These are phyloP conservation scores for Trichoderma sp. DNA, from an alignment of 2,329 filamentous ascomycete species.

Conservation along the genomic window DNA sequence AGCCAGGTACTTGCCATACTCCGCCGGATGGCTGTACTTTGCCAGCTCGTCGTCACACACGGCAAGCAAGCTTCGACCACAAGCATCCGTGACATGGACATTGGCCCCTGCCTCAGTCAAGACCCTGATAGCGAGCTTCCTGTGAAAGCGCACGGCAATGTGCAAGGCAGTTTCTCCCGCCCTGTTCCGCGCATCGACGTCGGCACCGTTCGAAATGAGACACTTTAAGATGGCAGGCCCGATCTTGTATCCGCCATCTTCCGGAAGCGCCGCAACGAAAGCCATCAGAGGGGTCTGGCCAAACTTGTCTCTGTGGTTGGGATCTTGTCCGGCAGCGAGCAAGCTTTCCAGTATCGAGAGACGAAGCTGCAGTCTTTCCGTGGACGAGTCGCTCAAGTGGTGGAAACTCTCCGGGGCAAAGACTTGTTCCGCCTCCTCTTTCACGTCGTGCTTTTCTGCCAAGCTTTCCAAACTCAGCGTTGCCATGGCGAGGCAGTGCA, in stretches of 20 bases:
- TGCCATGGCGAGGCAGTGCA: constrained; percentile 60
- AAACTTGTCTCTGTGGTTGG: constrained; percentile 54
- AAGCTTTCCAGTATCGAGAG: constrained; percentile 35
- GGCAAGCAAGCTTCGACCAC: constrained; percentile 48
- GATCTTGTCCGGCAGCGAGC: constrained; percentile 45
- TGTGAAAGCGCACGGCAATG: constrained; percentile 54
- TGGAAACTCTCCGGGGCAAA: constrained; percentile 29
- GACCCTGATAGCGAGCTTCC: constrained; percentile 53
- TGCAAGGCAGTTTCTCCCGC: constrained; percentile 58
- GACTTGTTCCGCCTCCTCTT: background rate
- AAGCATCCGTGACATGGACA: constrained; percentile 48
- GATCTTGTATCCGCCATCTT: constrained; percentile 52
- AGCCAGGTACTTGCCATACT: constrained; percentile 48
- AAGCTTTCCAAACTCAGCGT: constrained; percentile 47
- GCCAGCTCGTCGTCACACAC: constrained; percentile 47
- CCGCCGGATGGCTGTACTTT: constrained; percentile 35
- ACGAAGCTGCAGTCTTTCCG: constrained; percentile 35
- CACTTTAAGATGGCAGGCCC: constrained; percentile 49
- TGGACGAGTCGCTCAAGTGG: constrained; percentile 40
- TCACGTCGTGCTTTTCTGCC: constrained; percentile 35
- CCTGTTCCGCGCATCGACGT: constrained; percentile 54
- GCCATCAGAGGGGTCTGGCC: constrained; percentile 60
- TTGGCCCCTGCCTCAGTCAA: constrained; percentile 51
- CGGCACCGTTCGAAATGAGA: constrained; percentile 47
- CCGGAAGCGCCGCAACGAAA: constrained; percentile 53